phyloP scores from a whole-genome alignment of 129 eudicot species.

The Dittrichia graveolens region DNA sequence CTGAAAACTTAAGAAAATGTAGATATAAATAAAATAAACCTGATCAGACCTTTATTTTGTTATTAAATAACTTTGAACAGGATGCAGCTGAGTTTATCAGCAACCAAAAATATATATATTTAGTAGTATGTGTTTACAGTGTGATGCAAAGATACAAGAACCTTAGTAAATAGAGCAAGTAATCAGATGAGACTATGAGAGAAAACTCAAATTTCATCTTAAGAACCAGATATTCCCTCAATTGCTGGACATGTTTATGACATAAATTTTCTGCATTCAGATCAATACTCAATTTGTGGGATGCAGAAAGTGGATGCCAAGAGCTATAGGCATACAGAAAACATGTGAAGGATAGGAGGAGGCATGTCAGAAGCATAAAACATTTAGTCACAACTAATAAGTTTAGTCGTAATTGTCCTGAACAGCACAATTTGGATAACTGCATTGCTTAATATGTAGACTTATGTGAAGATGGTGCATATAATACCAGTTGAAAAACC shows the following conservation, averaged over 20 bases:
- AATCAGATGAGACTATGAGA: neutral
- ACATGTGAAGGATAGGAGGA: neutral
- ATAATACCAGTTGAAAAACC: constrained; percentile 2
- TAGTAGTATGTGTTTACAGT: neutral
- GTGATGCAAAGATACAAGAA: constrained; percentile 6
- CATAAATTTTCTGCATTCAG: too few relatives aligned
- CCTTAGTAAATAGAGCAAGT: constrained; percentile 2
- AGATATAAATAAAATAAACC: constrained; percentile 13
- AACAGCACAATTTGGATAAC: constrained; percentile 3
- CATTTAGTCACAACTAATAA: neutral
- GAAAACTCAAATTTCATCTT: neutral
- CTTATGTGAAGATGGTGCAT: constrained; percentile 4
- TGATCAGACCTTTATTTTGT: neutral
- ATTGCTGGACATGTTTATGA: too few relatives aligned
- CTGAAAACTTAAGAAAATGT: constrained; percentile 25
- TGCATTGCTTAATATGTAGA: neutral
- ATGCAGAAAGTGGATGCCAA: constrained; percentile 14
- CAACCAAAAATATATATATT: constrained; percentile 10
- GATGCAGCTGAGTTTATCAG: constrained; percentile 12
- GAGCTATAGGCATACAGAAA: constrained; percentile 9
- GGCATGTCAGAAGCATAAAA: neutral
- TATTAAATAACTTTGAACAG: constrained; percentile 4
- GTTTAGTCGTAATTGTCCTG: constrained; percentile 6
- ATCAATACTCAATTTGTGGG: neutral
- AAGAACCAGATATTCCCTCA: neutral